Base-by-base conservation (phyloP, 2,329 filamentous ascomycete genomes). In the Cadophora luteo-olivacea region DNA sequence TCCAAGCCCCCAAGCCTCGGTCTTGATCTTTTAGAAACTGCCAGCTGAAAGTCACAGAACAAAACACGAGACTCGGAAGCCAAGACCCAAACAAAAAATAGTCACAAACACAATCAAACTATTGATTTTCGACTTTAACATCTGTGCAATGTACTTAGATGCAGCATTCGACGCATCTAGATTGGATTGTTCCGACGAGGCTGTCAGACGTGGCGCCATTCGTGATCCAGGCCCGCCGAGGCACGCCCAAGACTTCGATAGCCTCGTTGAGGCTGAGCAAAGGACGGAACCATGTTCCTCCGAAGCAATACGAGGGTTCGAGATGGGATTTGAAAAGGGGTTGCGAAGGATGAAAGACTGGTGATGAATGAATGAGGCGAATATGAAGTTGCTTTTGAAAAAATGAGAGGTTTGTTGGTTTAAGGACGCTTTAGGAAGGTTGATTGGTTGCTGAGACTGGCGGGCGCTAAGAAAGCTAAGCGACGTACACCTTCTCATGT, bases 261-360 rank as follows among this genome's bases (percentile, higher is more conserved):
- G 45, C 38, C 33, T 62, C 22, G 41, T 24, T 51, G 60, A 62
- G 38, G 60, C 38, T 62, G 41, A 51, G 58, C 3, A 51, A 9
- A 22, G 29, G 48, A 33, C 60, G 41, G 38, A 33, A 51, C 16
- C n/a, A 11, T 32, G 41, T 62, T 51, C 25, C 25, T 49, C 60
- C 25, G 41, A 16, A n/a, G 8, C 9, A n/a, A 49, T 22, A 33
- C 38, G 41, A 49, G 22, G 22, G 7, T 48, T 32, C 11, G 38
- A 32, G 19, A 48, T 48, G 14, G 16, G 36, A 29, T 61, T 38
- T 38, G 3, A 8, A 41, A 25, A 41, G 12, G n/a, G 33, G 11
- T 25, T 25, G 36, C n/a, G 36, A 36, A 11, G n/a, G 19, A 14
- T 25, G 57, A 60, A n/a, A 6, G 22, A 22, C 2, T 11, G 19